Conservation (phyloP, 225 moss, liverwort and hornwort species). For the Antitrichia curtipendula region DNA sequence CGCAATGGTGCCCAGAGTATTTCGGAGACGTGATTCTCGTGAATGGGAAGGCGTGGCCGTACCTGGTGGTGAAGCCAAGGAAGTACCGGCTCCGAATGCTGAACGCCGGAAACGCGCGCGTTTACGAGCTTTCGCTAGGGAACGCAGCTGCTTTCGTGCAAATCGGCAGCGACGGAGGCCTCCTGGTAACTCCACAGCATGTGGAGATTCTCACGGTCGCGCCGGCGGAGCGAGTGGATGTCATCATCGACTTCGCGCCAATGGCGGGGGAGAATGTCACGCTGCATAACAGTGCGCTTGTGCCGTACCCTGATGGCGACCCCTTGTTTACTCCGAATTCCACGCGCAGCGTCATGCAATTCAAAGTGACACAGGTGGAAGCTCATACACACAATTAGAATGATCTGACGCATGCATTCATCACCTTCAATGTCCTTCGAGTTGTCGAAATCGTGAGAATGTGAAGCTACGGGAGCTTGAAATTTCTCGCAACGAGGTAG, state of each 20-base stretch:
- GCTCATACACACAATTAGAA: neutral
- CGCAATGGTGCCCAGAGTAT: slow-evolving; percentile 71
- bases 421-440: neutral
- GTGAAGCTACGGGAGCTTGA: neutral
- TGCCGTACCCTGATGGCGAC: slow-evolving; percentile 30
- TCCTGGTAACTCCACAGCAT: neutral
- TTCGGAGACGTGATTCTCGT: slow-evolving; percentile 64
- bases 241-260: slow-evolving; percentile 32
- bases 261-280: slow-evolving; percentile 9
- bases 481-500: neutral
- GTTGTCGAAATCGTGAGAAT: neutral
- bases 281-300: slow-evolving; percentile 39
- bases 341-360: slow-evolving; percentile 25
- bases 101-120: slow-evolving; percentile 45
- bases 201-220: neutral
- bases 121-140: slow-evolving; percentile 24
- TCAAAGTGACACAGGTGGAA: slow-evolving; percentile 6
- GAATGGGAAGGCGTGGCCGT: slow-evolving; percentile 68
- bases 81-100: slow-evolving; percentile 47
- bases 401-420: neutral
- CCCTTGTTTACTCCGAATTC: neutral
- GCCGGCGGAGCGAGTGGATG: slow-evolving; percentile 43
- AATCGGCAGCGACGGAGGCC: slow-evolving; percentile 53
- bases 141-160: slow-evolving; percentile 5
- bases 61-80: slow-evolving; percentile 34